Conservation (phyloP, 2,329 filamentous ascomycete genomes). For the Aureobasidium lini region DNA sequence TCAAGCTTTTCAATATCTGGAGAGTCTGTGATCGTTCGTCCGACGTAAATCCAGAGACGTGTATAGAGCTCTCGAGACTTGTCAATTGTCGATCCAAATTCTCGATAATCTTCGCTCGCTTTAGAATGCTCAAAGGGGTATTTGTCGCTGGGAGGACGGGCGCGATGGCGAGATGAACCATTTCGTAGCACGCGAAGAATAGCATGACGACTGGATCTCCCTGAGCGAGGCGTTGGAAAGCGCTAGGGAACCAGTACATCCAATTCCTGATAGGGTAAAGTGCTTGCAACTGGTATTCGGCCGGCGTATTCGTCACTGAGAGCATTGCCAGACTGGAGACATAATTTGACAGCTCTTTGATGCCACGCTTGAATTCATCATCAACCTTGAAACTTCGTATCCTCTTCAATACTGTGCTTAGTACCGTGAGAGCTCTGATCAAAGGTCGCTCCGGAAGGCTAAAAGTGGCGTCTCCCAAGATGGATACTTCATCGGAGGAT, state of each 20-base stretch:
- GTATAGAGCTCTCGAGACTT: not conserved
- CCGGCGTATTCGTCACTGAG: not conserved
- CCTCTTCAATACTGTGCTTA: not conserved
- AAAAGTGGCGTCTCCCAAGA: not conserved
- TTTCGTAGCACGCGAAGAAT: not conserved
- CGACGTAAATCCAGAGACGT: not conserved
- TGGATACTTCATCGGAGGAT: not conserved
- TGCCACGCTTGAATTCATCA: not conserved
- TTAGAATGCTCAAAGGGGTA: not conserved
- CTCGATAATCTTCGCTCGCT: not conserved
- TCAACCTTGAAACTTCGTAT: not conserved
- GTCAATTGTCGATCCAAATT: not conserved
- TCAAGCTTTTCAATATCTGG: not conserved
- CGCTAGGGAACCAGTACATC: not conserved
- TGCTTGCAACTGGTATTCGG: not conserved
- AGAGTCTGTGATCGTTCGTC: not conserved
- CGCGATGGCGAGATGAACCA: not conserved
- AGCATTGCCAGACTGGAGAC: not conserved
- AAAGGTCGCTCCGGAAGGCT: not conserved
- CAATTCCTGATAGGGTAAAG: not conserved
- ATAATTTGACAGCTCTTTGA: constrained; percentile 1
- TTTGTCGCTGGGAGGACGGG: not conserved
- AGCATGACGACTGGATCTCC: not conserved
- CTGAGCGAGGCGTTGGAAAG: not conserved
- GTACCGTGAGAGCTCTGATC: not conserved